Base-by-base conservation (phyloP, 208 protist genomes). In the Plasmodiophora brassicae region DNA sequence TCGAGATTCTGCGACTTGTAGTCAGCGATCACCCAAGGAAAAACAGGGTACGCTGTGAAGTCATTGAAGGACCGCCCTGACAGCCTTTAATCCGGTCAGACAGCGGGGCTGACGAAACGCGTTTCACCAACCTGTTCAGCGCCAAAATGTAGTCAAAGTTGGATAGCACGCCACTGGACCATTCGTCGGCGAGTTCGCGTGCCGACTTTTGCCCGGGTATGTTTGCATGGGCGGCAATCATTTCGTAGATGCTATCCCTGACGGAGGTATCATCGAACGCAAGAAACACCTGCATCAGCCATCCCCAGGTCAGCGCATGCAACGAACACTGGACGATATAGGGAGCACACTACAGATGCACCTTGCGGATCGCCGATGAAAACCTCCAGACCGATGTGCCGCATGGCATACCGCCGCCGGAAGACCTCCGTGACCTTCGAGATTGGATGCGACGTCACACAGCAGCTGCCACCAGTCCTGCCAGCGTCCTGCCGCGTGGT, bases 21-120 rank as follows among this genome's bases (percentile, higher is more conserved):
- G 65, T 90, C 85, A 36, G 36, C 1, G 8, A 90, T 14, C 28
- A 90, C 44, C 88, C 88, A 90, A 5, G 88, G 88, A 46, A 90
- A 90, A 20, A 90, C 41, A 32, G 71, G 88, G 45, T 89, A 89
- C 1, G 50, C 50, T 32, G 36, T 87, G 46, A 89, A 72, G 32
- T 89, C 85, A 44, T 45, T 86, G 28, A 78, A 88, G 45, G 85
- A 83, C 32, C 85, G 25, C 41, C 85, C 85, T 10, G 85, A 8
- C 28, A 43, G 25, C n/a, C 65, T 78, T 14, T 5, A 32, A 28
- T 78, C 32, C 32, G 65, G 14, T 36, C 5, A 78, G 5, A 32
- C 32, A 78, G 10, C 5, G 10, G 32, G 20, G 65, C 5, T 14
- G 41, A 36, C n/a, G 41, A 38, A 8, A n/a, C 65, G 5, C 32